A percentile compares a stretch with the other conserved stretches of the same genome.
phyloP scores from a whole-genome alignment of 768 basidiomycete genomes.

The Strobilomyces dryophilus region DNA sequence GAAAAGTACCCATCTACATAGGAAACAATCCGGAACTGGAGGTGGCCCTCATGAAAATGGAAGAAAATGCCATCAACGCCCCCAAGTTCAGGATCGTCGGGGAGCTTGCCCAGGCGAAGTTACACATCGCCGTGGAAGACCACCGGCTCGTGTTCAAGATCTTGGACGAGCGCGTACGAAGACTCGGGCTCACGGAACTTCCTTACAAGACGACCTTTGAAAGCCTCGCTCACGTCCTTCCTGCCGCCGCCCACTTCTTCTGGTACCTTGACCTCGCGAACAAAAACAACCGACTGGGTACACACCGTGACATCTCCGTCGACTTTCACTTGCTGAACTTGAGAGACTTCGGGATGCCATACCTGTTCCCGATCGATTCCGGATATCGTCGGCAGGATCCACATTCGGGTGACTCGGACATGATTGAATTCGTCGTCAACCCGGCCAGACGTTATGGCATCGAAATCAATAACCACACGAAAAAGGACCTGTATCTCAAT shows the following conservation, averaged over 20 bases:
- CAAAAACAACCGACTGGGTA: background rate
- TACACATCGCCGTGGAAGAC: background rate
- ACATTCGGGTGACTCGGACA: background rate
- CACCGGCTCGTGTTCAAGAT: background rate
- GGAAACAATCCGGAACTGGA: background rate
- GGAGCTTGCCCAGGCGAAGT: background rate
- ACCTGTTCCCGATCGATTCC: background rate
- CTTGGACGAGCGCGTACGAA: constrained; percentile 3
- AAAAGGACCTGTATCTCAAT: constrained; percentile 34
- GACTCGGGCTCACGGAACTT: background rate
- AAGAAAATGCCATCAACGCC: too few species aligned
- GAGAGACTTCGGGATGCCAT: background rate
- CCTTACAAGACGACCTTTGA: background rate
- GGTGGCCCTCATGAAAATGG: background rate
- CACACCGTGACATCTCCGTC: background rate
- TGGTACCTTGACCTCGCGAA: background rate
- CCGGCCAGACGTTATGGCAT: constrained; percentile 31
- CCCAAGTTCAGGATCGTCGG: background rate
- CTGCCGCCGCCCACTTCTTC: constrained; percentile 15
- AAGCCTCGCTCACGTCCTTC: background rate
- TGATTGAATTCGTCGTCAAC: constrained; percentile 9
- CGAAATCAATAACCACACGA: constrained; percentile 32
- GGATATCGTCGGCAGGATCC: constrained; percentile 3
- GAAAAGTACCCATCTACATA: background rate
- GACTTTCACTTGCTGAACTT: constrained; percentile 12